A percentile compares a stretch with the other conserved stretches of the same genome.
phyloP scores from a whole-genome alignment of 2,329 filamentous ascomycete genomes.

The Lachnellula willkommii region DNA sequence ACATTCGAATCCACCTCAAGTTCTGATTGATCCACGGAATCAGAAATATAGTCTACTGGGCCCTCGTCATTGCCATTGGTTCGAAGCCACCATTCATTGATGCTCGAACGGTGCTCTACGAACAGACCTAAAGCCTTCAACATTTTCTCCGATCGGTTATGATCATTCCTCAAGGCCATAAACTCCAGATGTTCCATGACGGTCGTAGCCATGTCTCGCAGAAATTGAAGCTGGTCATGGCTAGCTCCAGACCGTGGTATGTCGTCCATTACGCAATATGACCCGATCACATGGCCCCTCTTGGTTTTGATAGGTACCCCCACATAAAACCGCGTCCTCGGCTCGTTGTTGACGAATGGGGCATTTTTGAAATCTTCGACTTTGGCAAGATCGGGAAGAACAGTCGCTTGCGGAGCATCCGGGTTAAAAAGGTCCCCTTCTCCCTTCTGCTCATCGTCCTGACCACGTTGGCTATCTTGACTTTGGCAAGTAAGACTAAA shows the following conservation, averaged over 20 bases:
- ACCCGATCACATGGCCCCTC: background rate
- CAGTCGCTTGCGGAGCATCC: background rate
- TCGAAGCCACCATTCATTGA: background rate
- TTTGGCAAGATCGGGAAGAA: slow-evolving; percentile 13
- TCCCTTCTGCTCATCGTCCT: background rate
- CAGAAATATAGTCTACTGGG: background rate
- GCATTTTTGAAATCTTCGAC: slow-evolving; percentile 8
- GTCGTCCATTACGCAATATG: background rate
- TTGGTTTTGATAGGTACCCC: background rate
- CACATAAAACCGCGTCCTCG: slow-evolving; percentile 13
- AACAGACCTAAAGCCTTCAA: background rate
- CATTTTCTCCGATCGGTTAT: background rate
- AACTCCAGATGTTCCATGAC: background rate
- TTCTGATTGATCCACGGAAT: background rate
- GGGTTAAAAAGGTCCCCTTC: background rate
- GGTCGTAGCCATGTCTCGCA: background rate
- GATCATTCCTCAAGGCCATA: background rate
- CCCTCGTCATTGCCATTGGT: background rate
- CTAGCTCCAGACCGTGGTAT: background rate
- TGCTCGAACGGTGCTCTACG: background rate
- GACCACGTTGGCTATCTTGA: background rate
- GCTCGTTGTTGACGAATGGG: slow-evolving; percentile 19
- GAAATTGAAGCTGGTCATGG: background rate
- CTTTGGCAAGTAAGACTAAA: background rate
- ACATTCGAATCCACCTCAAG: background rate